These are phyloP conservation scores for Juncus effusus DNA, from an alignment of 176 grass and related monocot genomes.

Conservation along the genomic window DNA sequence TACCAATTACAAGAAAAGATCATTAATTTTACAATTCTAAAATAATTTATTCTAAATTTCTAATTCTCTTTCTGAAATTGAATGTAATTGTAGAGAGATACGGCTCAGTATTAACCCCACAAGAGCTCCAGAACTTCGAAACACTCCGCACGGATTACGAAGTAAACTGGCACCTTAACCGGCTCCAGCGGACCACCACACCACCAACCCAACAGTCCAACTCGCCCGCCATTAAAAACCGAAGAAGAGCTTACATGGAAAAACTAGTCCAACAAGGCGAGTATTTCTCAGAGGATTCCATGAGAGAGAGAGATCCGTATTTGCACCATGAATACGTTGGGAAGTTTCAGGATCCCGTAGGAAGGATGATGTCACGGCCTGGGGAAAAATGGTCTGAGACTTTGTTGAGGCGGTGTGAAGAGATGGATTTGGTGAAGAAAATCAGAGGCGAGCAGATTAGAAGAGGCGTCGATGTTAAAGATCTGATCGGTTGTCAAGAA, in stretches of 20 bases:
- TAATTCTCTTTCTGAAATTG: neutral
- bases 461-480: constrained; percentile 53
- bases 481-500: constrained; percentile 54
- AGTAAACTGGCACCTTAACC: constrained; percentile 75
- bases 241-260: constrained; percentile 72
- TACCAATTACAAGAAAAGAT: too few species aligned
- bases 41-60: neutral
- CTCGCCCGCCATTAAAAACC: constrained; percentile 52
- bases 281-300: constrained; percentile 91
- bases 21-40: neutral
- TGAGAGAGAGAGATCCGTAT: constrained; percentile 87
- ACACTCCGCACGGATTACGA: constrained; percentile 61
- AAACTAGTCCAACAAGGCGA: constrained; percentile 52
- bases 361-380: constrained; percentile 55
- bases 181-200: constrained; percentile 26
- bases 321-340: constrained; percentile 82
- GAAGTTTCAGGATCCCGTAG: constrained; percentile 63
- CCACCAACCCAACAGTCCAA: neutral
- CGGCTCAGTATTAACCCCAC: constrained; percentile 36
- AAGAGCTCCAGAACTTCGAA: constrained; percentile 65
- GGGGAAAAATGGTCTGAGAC: constrained; percentile 87
- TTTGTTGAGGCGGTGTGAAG: constrained; percentile 69
- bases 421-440: constrained; percentile 69
- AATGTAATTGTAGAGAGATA: constrained; percentile 48
- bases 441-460: constrained; percentile 74